A percentile compares a stretch with the other conserved stretches of the same genome.
phyloP scores from a whole-genome alignment of 2,329 filamentous ascomycete genomes.

The Calycina marina region DNA sequence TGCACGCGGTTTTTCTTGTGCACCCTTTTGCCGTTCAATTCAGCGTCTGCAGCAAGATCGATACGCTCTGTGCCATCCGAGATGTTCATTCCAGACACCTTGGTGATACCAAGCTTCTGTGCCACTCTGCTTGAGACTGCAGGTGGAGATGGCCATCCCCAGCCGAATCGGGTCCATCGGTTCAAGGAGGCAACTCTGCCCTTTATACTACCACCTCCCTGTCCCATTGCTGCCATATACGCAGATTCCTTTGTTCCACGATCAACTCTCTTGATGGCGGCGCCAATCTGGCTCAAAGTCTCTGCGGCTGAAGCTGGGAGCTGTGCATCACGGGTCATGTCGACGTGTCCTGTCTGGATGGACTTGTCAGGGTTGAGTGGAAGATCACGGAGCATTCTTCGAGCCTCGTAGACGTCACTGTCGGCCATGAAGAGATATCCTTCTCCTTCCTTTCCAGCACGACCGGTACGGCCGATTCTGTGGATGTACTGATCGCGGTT shows the following conservation, averaged over 20 bases:
- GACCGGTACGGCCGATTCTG: constrained; percentile 60
- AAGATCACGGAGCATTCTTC: constrained; percentile 15
- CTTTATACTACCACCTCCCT: neutral
- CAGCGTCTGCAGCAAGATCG: neutral
- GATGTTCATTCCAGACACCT: constrained; percentile 13
- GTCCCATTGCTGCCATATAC: constrained; percentile 13
- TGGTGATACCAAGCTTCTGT: constrained; percentile 13
- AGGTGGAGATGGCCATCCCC: constrained; percentile 22
- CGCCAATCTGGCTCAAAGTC: constrained; percentile 15
- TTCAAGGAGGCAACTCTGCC: constrained; percentile 12
- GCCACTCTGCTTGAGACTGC: constrained; percentile 9
- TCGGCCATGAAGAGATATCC: constrained; percentile 28
- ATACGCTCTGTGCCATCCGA: constrained; percentile 2
- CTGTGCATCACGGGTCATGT: constrained; percentile 23
- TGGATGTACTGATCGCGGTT: constrained; percentile 62
- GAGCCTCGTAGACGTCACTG: constrained; percentile 10
- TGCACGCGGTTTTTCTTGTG: neutral
- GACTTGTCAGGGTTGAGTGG: constrained; percentile 17
- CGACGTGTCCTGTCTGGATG: constrained; percentile 15
- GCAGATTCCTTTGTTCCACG: constrained; percentile 15
- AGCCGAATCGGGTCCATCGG: constrained; percentile 21
- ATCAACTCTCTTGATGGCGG: constrained; percentile 18
- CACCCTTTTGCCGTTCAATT: neutral
- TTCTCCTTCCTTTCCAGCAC: constrained; percentile 58
- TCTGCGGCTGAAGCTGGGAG: constrained; percentile 16